Conservation (phyloP, 805 yeast species). For the Cyberlindnera galapagoensis region DNA sequence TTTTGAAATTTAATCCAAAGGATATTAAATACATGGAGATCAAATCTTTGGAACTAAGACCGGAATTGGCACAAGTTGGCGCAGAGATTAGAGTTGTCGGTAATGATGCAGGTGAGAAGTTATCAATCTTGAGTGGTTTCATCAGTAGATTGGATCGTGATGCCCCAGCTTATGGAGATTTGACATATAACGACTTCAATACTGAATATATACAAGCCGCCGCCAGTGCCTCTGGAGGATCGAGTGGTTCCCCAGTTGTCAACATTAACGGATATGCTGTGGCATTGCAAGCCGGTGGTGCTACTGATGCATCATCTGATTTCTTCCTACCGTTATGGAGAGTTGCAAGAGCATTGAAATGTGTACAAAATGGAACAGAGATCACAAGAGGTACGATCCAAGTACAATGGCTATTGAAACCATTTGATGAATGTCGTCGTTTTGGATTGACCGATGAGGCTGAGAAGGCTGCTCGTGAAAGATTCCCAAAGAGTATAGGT, state of each 20-base stretch:
- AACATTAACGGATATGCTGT: constrained; percentile 81
- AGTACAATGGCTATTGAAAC: constrained; percentile 80
- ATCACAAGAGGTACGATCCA: constrained; percentile 90
- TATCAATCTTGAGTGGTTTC: constrained; percentile 84
- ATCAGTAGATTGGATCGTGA: constrained; percentile 76
- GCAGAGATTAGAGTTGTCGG: constrained; percentile 92
- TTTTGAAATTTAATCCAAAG: constrained; percentile 68
- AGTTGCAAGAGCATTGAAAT: constrained; percentile 72
- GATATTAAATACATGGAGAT: constrained; percentile 69
- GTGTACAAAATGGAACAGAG: constrained; percentile 52
- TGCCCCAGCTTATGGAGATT: constrained; percentile 88
- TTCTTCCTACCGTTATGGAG: constrained; percentile 83
- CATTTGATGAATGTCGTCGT: constrained; percentile 86
- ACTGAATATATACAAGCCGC: constrained; percentile 95
- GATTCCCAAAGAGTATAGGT: constrained; percentile 72
- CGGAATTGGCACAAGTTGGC: constrained; percentile 86
- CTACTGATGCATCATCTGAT: constrained; percentile 87
- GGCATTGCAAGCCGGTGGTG: constrained; percentile 93
- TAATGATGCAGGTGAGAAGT: constrained; percentile 93
- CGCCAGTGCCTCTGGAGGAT: constrained; percentile 93
- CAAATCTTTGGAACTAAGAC: constrained; percentile 58
- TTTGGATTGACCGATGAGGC: constrained; percentile 73
- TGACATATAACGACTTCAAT: constrained; percentile 87
- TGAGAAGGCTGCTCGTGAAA: constrained; percentile 60
- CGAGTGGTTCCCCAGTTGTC: constrained; percentile 95